Evolutionary conservation across 1,284 basidiomycete genomes (phyloP), one percentile per base, ranked within the genome.

Genomic region (Ustilago lituana): DNA sequence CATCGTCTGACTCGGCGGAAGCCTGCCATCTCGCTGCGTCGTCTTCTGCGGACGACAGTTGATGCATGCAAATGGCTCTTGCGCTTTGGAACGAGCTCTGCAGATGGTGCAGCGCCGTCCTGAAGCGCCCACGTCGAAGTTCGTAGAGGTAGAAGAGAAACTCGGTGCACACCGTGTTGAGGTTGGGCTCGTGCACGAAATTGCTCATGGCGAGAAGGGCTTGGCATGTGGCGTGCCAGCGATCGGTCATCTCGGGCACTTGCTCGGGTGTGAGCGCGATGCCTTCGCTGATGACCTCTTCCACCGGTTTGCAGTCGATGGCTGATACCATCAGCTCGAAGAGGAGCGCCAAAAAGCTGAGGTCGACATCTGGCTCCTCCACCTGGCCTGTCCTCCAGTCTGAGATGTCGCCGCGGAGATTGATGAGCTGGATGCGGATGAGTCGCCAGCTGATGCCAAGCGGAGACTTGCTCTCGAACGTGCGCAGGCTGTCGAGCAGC

Each of bases 391-490:
- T 62, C 26, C 71, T 58, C 75, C 75, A 77, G 29, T 66, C 71
- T 6, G 75, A 69, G 19, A 77, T 62, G 41, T 75, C 73, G 14
- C 70, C 57, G n/a, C 75, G 70, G 9, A 75, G 70, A n/a, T 61
- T 71, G 53, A 73, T 65, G 4, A 77, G 60, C 36, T 77, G 76
- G 33, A 64, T 66, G 14, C 65, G 65, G 31, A 77, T 68, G n/a
- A 77, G 63, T 8, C 71, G 67, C 76, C 76, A 77, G 29, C 67
- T 74, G 48, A 77, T 71, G 22, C 73, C 76, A 31, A 73, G 69
- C 1, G 63, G 63, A 2, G 72, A 63, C 19, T 66, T 65, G 51
- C 56, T 49, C 32, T 77, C 76, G 36, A 76, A 72, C 1, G 67
- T 65, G 17, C 74, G 70, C n/a, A 77, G 39, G 24, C 67, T 71